Evolutionary conservation across 2,329 filamentous ascomycete genomes (phyloP), one percentile per base, ranked within the genome.

Genomic region (Clathrospora elynae): DNA sequence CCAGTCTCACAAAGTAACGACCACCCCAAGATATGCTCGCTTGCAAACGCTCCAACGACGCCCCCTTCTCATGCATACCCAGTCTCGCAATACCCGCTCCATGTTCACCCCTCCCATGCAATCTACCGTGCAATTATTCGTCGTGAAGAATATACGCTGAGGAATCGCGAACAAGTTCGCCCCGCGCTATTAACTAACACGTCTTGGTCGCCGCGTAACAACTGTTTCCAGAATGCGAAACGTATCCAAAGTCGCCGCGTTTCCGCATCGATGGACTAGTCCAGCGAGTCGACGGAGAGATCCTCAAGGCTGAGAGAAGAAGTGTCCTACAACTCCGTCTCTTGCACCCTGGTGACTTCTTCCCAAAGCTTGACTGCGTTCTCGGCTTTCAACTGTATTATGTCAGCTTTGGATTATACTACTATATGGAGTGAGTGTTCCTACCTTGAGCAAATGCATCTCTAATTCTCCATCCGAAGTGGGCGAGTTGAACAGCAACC

Each of bases 401-500:
- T 35, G 42, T 58, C 38, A 57, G 49, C 26, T 39, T 13, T 17
- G 5, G 4, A 18, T n/a, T 19, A n/a, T 4, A 20, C 4, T 13
- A n/a, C 18, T 10, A 22, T 6, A 10, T 7, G 17, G 16, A 13
- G 18, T 28, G 13, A 20, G 23, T 11, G 4, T 13, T 61, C 72
- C 58, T 71, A 84, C 82, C 71, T 81, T 81, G 23, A 85, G 66
- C 51, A 83, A 70, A 42, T 82, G 70, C 44, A 78, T 73, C 24
- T 80, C 74, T 33, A 80, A 66, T 42, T 75, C 76, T 5, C 76
- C 78, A 33, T 79, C 75, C 48, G 46, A 33, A 2, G 82, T 78
- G 5, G 78, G 71, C 35, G 79, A 78, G 46, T 77, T 75, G 58
- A 95, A 81, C 38, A 82, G 79, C 33, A 90, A 78, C 30, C 83